These are phyloP conservation scores for Perkinsus chesapeaki DNA, from an alignment of 169 alveolate genomes.

Conservation along the genomic window DNA sequence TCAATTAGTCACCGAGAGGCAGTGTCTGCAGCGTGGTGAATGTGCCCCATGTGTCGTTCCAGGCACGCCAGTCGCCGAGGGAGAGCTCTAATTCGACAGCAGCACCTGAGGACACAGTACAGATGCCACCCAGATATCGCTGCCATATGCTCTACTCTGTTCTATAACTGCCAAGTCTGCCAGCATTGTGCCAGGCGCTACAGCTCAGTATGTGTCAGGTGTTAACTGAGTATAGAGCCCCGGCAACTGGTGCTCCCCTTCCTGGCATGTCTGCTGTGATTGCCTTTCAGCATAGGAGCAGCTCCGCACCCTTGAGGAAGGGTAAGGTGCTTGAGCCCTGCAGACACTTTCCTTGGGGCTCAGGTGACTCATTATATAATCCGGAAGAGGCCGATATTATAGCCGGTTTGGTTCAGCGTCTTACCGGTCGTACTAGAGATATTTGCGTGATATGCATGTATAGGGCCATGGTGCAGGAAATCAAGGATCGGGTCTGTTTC, in stretches of 20 bases:
- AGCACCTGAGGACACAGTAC: slow-evolving; percentile 23
- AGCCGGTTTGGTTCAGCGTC: neutral
- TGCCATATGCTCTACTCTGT: slow-evolving; percentile 25
- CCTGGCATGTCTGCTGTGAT: neutral
- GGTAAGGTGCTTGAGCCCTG: slow-evolving; percentile 14
- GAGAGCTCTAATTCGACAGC: neutral
- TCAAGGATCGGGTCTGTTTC: slow-evolving; percentile 20
- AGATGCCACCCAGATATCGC: slow-evolving; percentile 33
- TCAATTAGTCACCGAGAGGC: neutral
- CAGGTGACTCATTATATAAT: neutral
- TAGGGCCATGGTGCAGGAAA: slow-evolving; percentile 19
- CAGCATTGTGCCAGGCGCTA: slow-evolving; percentile 15
- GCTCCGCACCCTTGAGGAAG: slow-evolving; percentile 10
- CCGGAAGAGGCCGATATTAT: slow-evolving; percentile 8
- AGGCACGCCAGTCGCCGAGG: neutral
- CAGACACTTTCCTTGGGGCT: neutral
- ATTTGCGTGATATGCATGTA: slow-evolving; percentile 23
- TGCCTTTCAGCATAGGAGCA: neutral
- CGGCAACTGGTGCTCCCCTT: neutral
- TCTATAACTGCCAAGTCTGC: slow-evolving; percentile 20
- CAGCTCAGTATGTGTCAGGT: neutral
- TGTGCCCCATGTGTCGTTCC: neutral
- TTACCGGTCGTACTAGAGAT: slow-evolving; percentile 15
- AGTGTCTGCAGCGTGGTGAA: neutral
- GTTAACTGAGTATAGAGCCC: neutral